Base-by-base conservation (phyloP, 208 protist genomes). In the Tetramitus jugosus region DNA sequence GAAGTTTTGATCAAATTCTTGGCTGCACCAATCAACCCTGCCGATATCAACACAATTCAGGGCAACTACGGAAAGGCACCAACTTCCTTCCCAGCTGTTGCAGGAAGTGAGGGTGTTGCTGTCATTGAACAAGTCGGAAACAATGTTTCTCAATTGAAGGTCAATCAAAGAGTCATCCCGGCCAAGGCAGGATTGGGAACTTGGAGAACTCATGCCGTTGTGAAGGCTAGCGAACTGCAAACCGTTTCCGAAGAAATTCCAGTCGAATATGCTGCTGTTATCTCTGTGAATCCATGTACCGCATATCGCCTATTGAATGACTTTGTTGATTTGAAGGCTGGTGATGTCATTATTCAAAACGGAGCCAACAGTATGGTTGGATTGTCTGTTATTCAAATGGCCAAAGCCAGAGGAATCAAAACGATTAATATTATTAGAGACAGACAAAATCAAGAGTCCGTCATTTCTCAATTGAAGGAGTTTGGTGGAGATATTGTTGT, bases 1-100 rank as follows among this genome's bases (percentile, higher is more conserved):
- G 84, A 96, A 76, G 91, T 96, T 42, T 86, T 96, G 14, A 88
- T 98, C 68, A 94, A 94, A 85, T 96, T 98, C 91, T 76, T 97
- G 10, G 90, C 91, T 3, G 92, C 94, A 4, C 94, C 96, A 35
- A 93, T 98, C 33, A 96, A 98, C 81, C 91, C 92, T 56, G 91
- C 96, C 13, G 96, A 98, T 82, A 90, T 96, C 72, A 97, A 95
- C 81, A 82, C 95, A 40, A 91, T 97, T 74, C 86, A 96, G 65
- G 96, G 96, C 7, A 83, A 88, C 42, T 92, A 91, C 69, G 87
- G 84, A 0, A 85, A 84, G 2, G 52, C 39, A 49, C 20, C 37
- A 75, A 62, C 84, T 84, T 8, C 84, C 69, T 56, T 89, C 6
- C 87, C 81, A 74, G 76, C 81, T 17, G 85, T 96, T 29, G 93